Base-by-base conservation (phyloP, 306 rosid genomes). In the Gynostemma pentaphyllum region DNA sequence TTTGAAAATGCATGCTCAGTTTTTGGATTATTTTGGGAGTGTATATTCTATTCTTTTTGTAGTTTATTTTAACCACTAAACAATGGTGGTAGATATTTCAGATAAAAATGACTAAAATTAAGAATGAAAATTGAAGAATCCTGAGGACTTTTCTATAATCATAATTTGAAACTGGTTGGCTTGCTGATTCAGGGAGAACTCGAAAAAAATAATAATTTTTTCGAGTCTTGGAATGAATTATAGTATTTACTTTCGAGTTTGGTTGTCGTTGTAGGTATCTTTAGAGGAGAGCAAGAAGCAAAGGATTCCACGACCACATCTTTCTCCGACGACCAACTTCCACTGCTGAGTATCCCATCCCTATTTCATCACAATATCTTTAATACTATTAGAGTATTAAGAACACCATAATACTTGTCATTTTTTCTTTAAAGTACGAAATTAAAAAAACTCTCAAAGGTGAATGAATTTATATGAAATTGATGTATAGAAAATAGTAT, bases 251-350 rank as follows among this genome's bases (percentile, higher is more conserved):
- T 39, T 50, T 74, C 27, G 51, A 48, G 29, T 52, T 61, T 76
- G 42, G 52, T 55, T 74, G 48, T 76, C 29, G 64, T 26, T 56
- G 75, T 80, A 92, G 99, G 81, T 92, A 72, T 86, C 87, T 62
- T 57, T 92, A 83, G 83, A 81, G 75, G 79, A 82, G 78, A 81
- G 78, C 73, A 63, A 69, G 69, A 81, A 71, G 69, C 74, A 59
- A 75, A 68, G 62, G 56, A 71, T 56, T 44, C 67, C 80, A 44
- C 72, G 67, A 9, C 45, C 44, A 26, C 83, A 51, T 45, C 75
- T 32, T 32, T 30, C 83, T 67, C 21, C 49, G 34, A 45, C 7
- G 5, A 40, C 44, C 54, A 45, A 63, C 68, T 8, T 63, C 53
- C 15, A 63, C 68, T 24, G 16, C 68, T 63, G 68, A 63, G 37